phyloP scores from a whole-genome alignment of 768 basidiomycete species.

The Mycena epipterygia region DNA sequence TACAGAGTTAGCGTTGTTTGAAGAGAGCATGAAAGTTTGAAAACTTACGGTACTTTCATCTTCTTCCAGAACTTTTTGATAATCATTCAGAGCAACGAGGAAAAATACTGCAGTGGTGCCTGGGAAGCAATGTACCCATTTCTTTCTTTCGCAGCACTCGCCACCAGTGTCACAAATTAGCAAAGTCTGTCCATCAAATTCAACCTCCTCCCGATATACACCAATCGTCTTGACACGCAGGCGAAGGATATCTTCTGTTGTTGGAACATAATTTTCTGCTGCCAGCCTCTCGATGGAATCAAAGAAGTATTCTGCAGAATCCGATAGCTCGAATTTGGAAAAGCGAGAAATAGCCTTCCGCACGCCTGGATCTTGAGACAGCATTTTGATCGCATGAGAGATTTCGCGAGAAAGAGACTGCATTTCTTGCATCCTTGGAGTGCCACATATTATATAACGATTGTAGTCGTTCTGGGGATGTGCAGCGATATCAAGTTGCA shows the following conservation, averaged over 20 bases:
- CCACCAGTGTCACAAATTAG: conserved; percentile 8
- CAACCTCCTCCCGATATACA: conserved; percentile 2
- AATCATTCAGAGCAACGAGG: conserved; percentile 12
- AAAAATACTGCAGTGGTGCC: conserved; percentile 10
- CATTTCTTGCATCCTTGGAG: not conserved
- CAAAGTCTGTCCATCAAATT: conserved; percentile 13
- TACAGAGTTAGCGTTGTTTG: not conserved
- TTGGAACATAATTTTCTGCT: conserved; percentile 8
- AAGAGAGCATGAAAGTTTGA: conserved; percentile 9
- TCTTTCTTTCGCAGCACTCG: not conserved
- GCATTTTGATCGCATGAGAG: conserved; percentile 15
- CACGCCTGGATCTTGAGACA: conserved; percentile 8
- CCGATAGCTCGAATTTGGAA: not conserved
- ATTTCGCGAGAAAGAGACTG: not conserved
- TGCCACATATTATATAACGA: not conserved
- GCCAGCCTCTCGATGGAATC: conserved; percentile 6
- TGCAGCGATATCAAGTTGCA: not conserved
- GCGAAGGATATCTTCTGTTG: conserved; percentile 13
- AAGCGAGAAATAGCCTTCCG: conserved; percentile 4
- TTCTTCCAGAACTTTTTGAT: conserved; percentile 1
- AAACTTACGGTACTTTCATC: not conserved
- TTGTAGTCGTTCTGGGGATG: not conserved
- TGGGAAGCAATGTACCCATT: conserved; percentile 5
- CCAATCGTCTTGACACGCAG: conserved; percentile 11
- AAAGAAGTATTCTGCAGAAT: conserved; percentile 16